Percentiles rank a stretch among this genome's conserved stretches.
These are phyloP conservation scores for Fomitiporia mediterranea DNA, from an alignment of 1,284 basidiomycete genomes.

Conservation along the genomic window DNA sequence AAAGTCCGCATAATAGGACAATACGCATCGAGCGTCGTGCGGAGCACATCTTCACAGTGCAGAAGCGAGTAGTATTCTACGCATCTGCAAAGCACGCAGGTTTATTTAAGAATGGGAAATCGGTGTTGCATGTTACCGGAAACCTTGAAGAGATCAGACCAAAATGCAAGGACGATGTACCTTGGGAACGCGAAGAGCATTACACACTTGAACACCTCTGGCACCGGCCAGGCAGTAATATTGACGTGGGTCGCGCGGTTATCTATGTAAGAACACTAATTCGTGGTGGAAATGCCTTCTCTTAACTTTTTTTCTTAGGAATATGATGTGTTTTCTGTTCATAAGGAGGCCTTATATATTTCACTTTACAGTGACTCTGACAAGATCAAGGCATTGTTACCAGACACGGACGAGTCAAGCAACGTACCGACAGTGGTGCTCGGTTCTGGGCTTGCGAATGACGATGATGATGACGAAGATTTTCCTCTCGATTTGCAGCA, in stretches of 20 bases:
- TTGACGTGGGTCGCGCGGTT: conserved; percentile 13
- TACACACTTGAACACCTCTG: conserved; percentile 17
- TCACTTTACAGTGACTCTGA: conserved; percentile 12
- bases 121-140: conserved; percentile 23
- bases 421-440: conserved; percentile 12
- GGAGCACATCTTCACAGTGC: conserved; percentile 56
- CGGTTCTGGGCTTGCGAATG: conserved; percentile 17
- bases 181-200: conserved; percentile 18
- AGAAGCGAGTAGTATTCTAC: conserved; percentile 41
- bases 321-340: conserved; percentile 10
- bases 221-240: conserved; percentile 11
- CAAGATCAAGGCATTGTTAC: background rate
- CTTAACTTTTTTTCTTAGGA: conserved; percentile 4
- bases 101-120: conserved; percentile 47
- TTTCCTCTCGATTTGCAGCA: conserved; percentile 19
- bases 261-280: conserved; percentile 10
- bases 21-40: conserved; percentile 20
- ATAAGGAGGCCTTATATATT: conserved; percentile 15
- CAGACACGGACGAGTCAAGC: conserved; percentile 2
- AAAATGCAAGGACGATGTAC: conserved; percentile 2
- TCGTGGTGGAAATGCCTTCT: too few relatives aligned
- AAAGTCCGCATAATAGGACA: conserved; percentile 20
- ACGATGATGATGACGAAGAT: conserved; percentile 21
- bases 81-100: conserved; percentile 39
- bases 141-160: conserved; percentile 7